Evolutionary conservation across 805 yeast genomes (phyloP), one percentile per base, ranked within the genome.

Genomic region (Yueomyces sp.): DNA sequence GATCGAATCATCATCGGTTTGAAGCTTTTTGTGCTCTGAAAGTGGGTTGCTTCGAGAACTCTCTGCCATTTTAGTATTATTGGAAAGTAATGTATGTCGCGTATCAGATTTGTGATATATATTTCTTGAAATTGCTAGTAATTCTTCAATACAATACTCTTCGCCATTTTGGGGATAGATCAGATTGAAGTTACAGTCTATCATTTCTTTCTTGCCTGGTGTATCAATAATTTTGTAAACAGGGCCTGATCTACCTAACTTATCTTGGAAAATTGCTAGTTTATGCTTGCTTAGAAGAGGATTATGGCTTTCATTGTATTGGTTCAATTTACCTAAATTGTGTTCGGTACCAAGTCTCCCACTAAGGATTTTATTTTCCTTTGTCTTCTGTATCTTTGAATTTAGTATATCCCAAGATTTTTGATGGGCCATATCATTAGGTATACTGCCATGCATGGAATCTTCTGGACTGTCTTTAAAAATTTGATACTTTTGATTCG

Each of bases 111-210:
- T 47, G 11, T 46, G 29, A 41, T 56, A 52, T 8, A 59, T 32
- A 9, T 68, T 66, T 53, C 77, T 66, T 36, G 71, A 60, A 38
- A 66, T 57, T 0, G 84, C 81, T 40, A 84, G 60, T 2, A 86
- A 58, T 54, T 88, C 95, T 39, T 71, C 74, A 3, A 81, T 55
- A 46, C 82, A 77, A 42, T 63, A 71, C 48, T 82, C 92, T 38
- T 73, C 76, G 0, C 56, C 59, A 3, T 53, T 52, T 3, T 53
- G 45, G 0, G 74, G 72, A 48, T 78, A 73, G 33, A 82, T 54
- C 36, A 82, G 61, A 38, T 76, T 74, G 50, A 81, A 66, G 54
- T 83, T 83, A 43, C 78, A 60, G 51, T 74, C 73, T 19, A 80
- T 69, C 41, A 66, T 70, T 55, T 82, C 90, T 0, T 74, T 62